phyloP scores from a whole-genome alignment of 106 monocot genomes.

The Dioscorea alata region DNA sequence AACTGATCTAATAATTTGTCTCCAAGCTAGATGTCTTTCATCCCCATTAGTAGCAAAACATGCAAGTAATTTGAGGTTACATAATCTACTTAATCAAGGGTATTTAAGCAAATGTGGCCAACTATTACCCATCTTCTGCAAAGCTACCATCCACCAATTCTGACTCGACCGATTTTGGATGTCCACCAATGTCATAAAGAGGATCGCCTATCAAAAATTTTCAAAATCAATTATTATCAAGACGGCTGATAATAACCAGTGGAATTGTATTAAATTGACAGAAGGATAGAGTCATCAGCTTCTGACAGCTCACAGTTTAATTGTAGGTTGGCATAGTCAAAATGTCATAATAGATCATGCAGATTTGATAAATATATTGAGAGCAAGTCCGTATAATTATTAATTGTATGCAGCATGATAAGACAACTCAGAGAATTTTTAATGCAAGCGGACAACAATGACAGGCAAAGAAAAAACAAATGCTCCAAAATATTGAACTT shows the following conservation, averaged over 20 bases:
- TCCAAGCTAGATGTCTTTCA: neutral
- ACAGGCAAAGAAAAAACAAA: too few species aligned
- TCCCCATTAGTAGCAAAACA: neutral
- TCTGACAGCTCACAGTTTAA: neutral
- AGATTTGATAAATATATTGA: neutral
- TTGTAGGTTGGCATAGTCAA: neutral
- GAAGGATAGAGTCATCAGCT: neutral
- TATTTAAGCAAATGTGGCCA: neutral
- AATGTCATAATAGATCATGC: neutral
- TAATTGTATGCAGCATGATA: too few species aligned
- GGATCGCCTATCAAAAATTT: slow-evolving; percentile 52
- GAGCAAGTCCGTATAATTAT: neutral
- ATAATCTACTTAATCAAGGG: neutral
- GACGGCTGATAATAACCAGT: neutral
- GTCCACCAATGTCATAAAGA: slow-evolving; percentile 74
- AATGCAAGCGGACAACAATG: too few species aligned
- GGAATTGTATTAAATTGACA: neutral
- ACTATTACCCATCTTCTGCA: slow-evolving; percentile 73
- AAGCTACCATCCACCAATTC: slow-evolving; percentile 24
- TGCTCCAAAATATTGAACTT: too few species aligned
- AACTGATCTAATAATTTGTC: neutral
- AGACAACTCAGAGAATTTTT: too few species aligned
- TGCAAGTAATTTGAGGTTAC: neutral
- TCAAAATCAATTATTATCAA: neutral
- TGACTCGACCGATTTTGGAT: slow-evolving; percentile 33